Conservation (phyloP, 768 basidiomycete genomes). For the Russula sp. region DNA sequence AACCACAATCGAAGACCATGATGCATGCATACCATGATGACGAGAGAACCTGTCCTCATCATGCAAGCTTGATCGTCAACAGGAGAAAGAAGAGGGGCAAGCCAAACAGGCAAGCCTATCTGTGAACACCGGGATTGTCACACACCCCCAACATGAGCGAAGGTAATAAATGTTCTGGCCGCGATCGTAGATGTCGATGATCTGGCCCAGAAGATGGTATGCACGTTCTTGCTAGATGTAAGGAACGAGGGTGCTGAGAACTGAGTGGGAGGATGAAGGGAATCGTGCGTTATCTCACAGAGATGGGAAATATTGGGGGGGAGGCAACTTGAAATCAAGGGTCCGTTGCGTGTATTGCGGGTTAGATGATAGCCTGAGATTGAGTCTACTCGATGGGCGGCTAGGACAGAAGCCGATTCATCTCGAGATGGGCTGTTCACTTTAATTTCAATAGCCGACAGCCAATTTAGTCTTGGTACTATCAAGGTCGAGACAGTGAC, state of each 20-base stretch:
- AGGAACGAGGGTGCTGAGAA: conserved; percentile 16
- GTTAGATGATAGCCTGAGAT: neutral
- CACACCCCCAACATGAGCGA: conserved; percentile 1
- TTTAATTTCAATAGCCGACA: conserved; percentile 6
- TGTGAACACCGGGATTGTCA: neutral
- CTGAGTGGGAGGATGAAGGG: neutral
- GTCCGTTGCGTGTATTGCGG: neutral
- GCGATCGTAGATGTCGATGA: conserved; percentile 4
- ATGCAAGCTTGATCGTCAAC: neutral
- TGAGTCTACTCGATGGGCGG: neutral
- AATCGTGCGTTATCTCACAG: neutral
- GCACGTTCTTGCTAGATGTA: neutral
- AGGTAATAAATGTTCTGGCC: conserved; percentile 1
- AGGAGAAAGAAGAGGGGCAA: conserved; percentile 2
- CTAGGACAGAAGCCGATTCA: conserved; percentile 1
- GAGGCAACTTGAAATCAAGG: conserved; percentile 11
- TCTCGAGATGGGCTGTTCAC: neutral
- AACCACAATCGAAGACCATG: conserved; percentile 1
- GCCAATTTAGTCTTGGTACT: neutral
- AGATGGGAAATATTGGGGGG: conserved; percentile 3
- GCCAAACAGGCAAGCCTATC: neutral
- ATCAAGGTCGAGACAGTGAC: neutral
- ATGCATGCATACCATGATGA: neutral
- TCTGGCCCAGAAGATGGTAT: conserved; percentile 8
- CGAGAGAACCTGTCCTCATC: conserved; percentile 6